Conservation (phyloP, 345 rosid species). For the Lumnitzera littorea region DNA sequence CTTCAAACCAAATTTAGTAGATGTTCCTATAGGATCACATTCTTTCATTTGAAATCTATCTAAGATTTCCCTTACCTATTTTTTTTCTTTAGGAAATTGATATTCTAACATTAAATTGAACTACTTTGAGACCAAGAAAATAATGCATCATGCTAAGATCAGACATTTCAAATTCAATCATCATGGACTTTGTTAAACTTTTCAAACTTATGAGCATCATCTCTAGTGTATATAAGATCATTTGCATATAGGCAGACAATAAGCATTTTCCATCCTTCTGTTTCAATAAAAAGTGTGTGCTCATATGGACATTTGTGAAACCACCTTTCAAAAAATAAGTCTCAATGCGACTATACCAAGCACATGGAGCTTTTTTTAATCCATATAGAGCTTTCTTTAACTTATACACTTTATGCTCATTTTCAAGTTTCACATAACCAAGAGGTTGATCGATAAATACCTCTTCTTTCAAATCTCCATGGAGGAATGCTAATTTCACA, state of each 20-base stretch:
- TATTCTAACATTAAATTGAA: neutral
- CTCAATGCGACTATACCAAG: neutral
- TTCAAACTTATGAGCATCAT: too few relatives aligned
- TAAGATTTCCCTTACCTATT: neutral
- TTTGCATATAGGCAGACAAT: too few relatives aligned
- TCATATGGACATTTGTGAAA: neutral
- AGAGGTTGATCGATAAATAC: neutral
- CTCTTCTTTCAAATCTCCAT: constrained; percentile 1
- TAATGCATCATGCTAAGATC: constrained; percentile 4
- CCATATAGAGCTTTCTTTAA: constrained; percentile 5
- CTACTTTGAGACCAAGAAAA: constrained; percentile 5
- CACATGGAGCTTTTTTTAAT: neutral
- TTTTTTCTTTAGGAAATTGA: neutral
- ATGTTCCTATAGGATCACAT: too few relatives aligned
- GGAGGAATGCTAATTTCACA: neutral
- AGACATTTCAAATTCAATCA: constrained; percentile 3
- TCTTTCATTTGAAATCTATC: neutral
- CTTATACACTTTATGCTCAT: neutral
- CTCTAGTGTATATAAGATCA: too few relatives aligned
- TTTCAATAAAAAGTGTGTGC: neutral
- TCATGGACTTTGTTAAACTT: too few relatives aligned
- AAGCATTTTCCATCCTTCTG: too few relatives aligned
- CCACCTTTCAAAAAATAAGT: neutral
- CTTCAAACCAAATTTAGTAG: too few relatives aligned
- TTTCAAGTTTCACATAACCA: neutral